A percentile compares a stretch with the other conserved stretches of the same genome.
Evolutionary conservation across 2,329 filamentous ascomycete genomes (phyloP).

Genomic region (Chaetomium sp.): DNA sequence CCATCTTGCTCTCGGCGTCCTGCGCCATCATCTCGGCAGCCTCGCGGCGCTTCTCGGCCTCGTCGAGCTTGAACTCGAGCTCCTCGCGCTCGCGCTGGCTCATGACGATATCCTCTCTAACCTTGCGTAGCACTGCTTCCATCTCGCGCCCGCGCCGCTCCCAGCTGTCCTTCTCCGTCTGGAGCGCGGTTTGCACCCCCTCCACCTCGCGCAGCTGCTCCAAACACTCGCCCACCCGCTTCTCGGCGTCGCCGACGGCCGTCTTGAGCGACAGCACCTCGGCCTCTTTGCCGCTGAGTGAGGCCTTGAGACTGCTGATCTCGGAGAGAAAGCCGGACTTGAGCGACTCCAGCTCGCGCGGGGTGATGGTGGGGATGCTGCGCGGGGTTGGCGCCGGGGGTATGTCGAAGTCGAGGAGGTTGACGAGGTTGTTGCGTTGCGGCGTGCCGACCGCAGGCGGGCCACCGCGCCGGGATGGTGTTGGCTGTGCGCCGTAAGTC

Average conservation of each 20-base stretch:
- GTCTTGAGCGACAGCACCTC: conserved; percentile 86
- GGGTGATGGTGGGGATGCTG: conserved; percentile 86
- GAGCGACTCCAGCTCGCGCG: conserved; percentile 86
- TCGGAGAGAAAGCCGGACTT: conserved; percentile 91
- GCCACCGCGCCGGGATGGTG: conserved; percentile 47
- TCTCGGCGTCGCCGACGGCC: conserved; percentile 86
- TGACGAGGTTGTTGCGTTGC: conserved; percentile 57
- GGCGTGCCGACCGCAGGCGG: conserved; percentile 49
- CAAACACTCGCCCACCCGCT: conserved; percentile 82
- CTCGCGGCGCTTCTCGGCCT: conserved; percentile 72
- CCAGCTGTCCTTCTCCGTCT: conserved; percentile 78
- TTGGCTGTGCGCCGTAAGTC: conserved; percentile 41
- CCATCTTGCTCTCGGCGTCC: conserved; percentile 75
- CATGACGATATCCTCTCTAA: conserved; percentile 78
- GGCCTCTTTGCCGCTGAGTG: conserved; percentile 88
- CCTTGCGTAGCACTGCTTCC: conserved; percentile 75
- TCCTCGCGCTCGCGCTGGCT: conserved; percentile 81
- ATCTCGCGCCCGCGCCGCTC: conserved; percentile 84
- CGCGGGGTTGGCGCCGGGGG: conserved; percentile 91
- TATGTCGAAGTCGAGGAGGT: conserved; percentile 86
- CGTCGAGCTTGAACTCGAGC: conserved; percentile 73
- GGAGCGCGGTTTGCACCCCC: conserved; percentile 68
- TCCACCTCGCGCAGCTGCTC: conserved; percentile 81
- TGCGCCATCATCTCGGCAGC: conserved; percentile 75
- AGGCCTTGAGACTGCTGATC: conserved; percentile 91